A percentile compares a stretch with the other conserved stretches of the same genome.
These are phyloP conservation scores for Apiospora pterosperma DNA, from an alignment of 2,329 filamentous ascomycete species.

Conservation along the genomic window DNA sequence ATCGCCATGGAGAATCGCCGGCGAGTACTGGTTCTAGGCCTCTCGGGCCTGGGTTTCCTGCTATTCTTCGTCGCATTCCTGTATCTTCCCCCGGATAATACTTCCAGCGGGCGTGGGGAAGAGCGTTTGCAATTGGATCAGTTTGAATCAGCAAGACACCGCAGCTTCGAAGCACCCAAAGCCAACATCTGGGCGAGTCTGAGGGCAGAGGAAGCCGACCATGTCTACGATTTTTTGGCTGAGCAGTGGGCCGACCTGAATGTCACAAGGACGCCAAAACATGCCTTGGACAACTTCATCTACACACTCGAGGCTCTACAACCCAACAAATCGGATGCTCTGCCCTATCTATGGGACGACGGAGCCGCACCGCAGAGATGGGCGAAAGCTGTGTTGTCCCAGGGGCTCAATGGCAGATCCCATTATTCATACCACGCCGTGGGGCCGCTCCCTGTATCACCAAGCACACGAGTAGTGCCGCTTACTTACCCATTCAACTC, in stretches of 20 bases:
- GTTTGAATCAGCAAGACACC: background rate
- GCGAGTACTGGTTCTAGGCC: background rate
- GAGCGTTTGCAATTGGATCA: background rate
- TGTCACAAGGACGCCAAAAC: conserved; percentile 4
- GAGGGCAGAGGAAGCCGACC: background rate
- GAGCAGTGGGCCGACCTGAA: conserved; percentile 5
- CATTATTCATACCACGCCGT: conserved; percentile 42
- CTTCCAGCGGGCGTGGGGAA: background rate
- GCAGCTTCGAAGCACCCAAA: background rate
- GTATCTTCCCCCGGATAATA: background rate
- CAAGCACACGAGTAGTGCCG: conserved; percentile 29
- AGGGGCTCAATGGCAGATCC: conserved; percentile 32
- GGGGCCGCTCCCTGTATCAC: conserved; percentile 42
- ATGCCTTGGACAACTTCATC: conserved; percentile 11
- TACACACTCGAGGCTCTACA: conserved; percentile 31
- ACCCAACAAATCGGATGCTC: conserved; percentile 47
- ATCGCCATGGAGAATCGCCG: background rate
- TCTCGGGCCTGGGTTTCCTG: background rate
- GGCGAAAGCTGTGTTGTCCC: conserved; percentile 39
- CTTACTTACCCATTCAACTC: conserved; percentile 32
- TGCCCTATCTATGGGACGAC: conserved; percentile 39
- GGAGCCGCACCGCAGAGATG: conserved; percentile 35
- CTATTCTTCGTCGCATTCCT: background rate
- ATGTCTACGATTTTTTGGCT: conserved; percentile 2
- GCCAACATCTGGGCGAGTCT: background rate